Percentiles rank a stretch among this genome's conserved stretches.
These are phyloP conservation scores for Alliaria petiolata DNA, from an alignment of 345 rosid species.

Conservation along the genomic window DNA sequence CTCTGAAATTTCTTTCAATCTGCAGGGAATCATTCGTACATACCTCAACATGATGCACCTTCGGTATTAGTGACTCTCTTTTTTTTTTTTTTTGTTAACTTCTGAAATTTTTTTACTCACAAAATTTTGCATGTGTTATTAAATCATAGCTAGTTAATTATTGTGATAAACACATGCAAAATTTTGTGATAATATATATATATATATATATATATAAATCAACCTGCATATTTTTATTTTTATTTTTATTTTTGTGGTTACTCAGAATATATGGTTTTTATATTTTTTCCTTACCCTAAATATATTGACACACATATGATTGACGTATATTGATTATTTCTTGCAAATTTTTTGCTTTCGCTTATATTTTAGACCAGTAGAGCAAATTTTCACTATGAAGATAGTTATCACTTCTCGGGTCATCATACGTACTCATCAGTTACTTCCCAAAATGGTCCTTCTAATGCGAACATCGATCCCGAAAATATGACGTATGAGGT, in stretches of 20 bases:
- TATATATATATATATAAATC: neutral
- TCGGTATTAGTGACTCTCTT: conserved; percentile 11
- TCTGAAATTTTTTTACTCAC: neutral
- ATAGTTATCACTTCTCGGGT: neutral
- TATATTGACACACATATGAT: neutral
- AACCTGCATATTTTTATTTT: neutral
- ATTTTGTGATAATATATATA: too few relatives aligned
- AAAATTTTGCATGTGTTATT: neutral
- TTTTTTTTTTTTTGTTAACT: neutral
- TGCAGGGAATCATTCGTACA: conserved; percentile 21
- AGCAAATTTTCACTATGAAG: neutral
- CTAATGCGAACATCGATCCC: neutral
- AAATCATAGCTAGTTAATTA: neutral
- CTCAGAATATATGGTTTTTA: neutral
- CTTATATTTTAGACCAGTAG: neutral
- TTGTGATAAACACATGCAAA: too few relatives aligned
- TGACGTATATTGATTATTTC: neutral
- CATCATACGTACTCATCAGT: neutral
- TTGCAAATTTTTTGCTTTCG: neutral
- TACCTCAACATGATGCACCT: conserved; percentile 13
- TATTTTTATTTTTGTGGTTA: too few relatives aligned
- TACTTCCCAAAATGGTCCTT: neutral
- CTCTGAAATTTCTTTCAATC: neutral
- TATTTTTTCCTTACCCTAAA: neutral
- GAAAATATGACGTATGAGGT: conserved; percentile 27